Evolutionary conservation across 495 filamentous ascomycete genomes (phyloP).

Genomic region (Hypoxylon rickii): DNA sequence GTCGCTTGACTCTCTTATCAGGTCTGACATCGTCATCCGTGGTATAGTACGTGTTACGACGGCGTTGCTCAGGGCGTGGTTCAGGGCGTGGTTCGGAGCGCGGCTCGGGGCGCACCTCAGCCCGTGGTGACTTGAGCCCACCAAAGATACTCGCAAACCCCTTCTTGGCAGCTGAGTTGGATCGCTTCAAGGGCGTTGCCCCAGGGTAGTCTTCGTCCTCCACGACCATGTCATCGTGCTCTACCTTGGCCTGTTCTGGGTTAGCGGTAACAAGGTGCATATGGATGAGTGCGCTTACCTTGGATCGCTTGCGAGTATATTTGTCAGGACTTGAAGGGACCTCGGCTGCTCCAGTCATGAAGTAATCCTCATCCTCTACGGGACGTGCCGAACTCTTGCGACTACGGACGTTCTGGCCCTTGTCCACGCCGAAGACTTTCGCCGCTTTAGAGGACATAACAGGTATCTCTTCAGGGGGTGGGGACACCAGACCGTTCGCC

Average conservation of each 20-base stretch:
- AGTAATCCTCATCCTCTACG: constrained; percentile 49
- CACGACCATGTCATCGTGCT: constrained; percentile 47
- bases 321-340: constrained; percentile 49
- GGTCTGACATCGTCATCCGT: constrained; percentile 46
- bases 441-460: constrained; percentile 59
- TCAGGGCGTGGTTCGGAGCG: neutral
- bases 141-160: constrained; percentile 50
- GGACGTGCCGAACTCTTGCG: constrained; percentile 37
- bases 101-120: constrained; percentile 43
- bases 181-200: constrained; percentile 45
- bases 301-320: constrained; percentile 48
- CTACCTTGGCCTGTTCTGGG: constrained; percentile 32
- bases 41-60: constrained; percentile 48
- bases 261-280: constrained; percentile 29
- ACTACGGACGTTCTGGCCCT: constrained; percentile 44
- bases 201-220: constrained; percentile 33
- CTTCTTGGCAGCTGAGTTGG: constrained; percentile 48
- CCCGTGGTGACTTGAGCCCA: constrained; percentile 43
- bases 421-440: constrained; percentile 53
- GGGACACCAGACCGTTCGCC: constrained; percentile 49
- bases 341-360: constrained; percentile 51
- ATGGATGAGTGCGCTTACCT: constrained; percentile 37
- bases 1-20: constrained; percentile 29
- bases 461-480: constrained; percentile 49
- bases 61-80: too few relatives aligned